Conservation (phyloP, 2,329 filamentous ascomycete species). For the Phaeoacremonium minimum region DNA sequence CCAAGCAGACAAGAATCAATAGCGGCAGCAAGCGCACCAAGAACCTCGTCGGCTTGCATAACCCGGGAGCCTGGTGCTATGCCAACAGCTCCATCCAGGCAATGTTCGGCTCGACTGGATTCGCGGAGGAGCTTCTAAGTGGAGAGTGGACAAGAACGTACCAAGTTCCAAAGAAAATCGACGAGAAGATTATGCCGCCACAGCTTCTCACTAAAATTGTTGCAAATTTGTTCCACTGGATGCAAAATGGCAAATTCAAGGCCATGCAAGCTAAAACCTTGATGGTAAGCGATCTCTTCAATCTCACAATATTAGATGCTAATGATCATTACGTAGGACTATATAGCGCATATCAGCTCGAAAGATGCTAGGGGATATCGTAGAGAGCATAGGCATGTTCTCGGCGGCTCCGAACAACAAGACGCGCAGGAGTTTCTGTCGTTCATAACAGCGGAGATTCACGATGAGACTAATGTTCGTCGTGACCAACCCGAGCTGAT, state of each 20-base stretch:
- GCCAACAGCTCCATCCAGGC: constrained; percentile 89
- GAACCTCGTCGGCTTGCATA: constrained; percentile 69
- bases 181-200: constrained; percentile 46
- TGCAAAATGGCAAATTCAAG: constrained; percentile 44
- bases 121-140: constrained; percentile 62
- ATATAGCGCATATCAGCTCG: constrained; percentile 58
- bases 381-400: constrained; percentile 45
- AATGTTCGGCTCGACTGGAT: constrained; percentile 66
- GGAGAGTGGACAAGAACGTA: constrained; percentile 57
- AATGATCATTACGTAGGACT: constrained; percentile 42
- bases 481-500: constrained; percentile 31
- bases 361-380: constrained; percentile 20
- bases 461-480: constrained; percentile 74
- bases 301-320: background rate
- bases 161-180: constrained; percentile 63
- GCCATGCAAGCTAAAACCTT: constrained; percentile 51
- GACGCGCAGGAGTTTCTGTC: constrained; percentile 88
- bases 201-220: constrained; percentile 58
- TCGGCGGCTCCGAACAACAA: constrained; percentile 72
- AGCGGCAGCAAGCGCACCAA: constrained; percentile 29
- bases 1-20: constrained; percentile 36
- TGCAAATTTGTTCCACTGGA: constrained; percentile 54
- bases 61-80: constrained; percentile 82
- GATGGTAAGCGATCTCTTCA: constrained; percentile 39
- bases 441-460: constrained; percentile 75